Base-by-base conservation (phyloP, 169 alveolate genomes). In the Eimeria falciformis region DNA sequence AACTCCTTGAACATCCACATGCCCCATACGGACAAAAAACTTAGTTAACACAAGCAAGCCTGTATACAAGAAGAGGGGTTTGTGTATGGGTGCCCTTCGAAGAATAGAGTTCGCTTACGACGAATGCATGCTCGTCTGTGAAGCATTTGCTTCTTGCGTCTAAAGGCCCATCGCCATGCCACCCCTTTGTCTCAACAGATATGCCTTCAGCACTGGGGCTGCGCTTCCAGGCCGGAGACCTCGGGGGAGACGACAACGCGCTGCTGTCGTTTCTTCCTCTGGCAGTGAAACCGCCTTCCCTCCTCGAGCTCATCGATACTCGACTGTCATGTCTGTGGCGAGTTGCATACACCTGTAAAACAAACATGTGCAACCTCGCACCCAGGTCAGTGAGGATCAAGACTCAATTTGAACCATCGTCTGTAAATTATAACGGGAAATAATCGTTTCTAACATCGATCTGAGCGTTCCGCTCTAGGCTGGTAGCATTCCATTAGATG, bases 91-190 rank as follows among this genome's bases (percentile, higher is more conserved):
- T 33, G 40, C 40, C 40, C 40, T 33, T 33, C 40, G 2, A 33
- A 33, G 40, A 33, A 2, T 33, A 33, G 2, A 2, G n/a, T 33
- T 23, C 33, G 40, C 90, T 23, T 50, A 88, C 93, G 82, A 88
- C 83, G 50, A 88, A 79, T 3, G 93, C 93, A 25, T 79, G 69
- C 23, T 88, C 93, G 78, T 88, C 93, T 1, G 93, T 88, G 81
- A 88, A 88, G 87, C 82, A 71, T 25, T 73, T 88, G 93, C 93
- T 88, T 46, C 86, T 58, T 3, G 84, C 65, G 12, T 88, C 93
- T 21, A 88, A 88, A 11, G 93, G 69, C 53, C 93, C 93, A 7
- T 88, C 87, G 1, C 93, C 93, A n/a, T 81, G 82, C 93, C 93
- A 88, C 4, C 93, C 93, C 45, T 66, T 58, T 6, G 93, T 55